These are phyloP conservation scores for Gonapodya sp. DNA, from an alignment of 192 early-diverging fungal genomes.

Conservation along the genomic window DNA sequence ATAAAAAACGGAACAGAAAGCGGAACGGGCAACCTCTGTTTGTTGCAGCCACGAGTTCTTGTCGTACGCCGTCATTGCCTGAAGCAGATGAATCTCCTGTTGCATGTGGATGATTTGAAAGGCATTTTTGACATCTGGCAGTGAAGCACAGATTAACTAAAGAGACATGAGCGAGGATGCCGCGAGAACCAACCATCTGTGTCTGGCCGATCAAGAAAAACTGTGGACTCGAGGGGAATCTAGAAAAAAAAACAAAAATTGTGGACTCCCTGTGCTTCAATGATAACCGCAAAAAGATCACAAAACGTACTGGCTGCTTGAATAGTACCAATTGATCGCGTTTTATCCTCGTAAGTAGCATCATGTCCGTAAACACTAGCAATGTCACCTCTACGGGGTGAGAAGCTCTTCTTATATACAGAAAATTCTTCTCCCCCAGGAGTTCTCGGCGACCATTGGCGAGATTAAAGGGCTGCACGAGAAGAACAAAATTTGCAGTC, in stretches of 20 bases:
- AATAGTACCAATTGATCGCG: conserved; percentile 32
- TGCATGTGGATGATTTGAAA: conserved; percentile 40
- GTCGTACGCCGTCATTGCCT: conserved; percentile 29
- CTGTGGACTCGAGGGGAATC: conserved; percentile 34
- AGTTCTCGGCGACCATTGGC: conserved; percentile 35
- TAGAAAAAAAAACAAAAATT: neutral
- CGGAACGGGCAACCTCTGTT: conserved; percentile 26
- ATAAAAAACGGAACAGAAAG: conserved; percentile 24
- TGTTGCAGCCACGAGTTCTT: conserved; percentile 40
- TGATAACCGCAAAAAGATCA: neutral
- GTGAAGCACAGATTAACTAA: conserved; percentile 19
- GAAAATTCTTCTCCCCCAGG: conserved; percentile 34
- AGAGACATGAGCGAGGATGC: conserved; percentile 16
- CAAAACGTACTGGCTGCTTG: conserved; percentile 23
- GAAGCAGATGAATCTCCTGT: conserved; percentile 29
- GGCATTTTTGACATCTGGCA: conserved; percentile 27
- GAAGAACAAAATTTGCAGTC: neutral
- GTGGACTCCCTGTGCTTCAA: neutral
- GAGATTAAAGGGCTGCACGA: conserved; percentile 32
- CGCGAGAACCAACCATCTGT: conserved; percentile 20
- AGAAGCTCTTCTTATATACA: conserved; percentile 27
- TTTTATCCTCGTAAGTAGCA: conserved; percentile 30
- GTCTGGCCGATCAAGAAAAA: conserved; percentile 37
- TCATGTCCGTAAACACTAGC: conserved; percentile 39
- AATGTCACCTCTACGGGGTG: conserved; percentile 31